phyloP scores from a whole-genome alignment of 176 grass and related monocot species.

The Aegilops speltoides region DNA sequence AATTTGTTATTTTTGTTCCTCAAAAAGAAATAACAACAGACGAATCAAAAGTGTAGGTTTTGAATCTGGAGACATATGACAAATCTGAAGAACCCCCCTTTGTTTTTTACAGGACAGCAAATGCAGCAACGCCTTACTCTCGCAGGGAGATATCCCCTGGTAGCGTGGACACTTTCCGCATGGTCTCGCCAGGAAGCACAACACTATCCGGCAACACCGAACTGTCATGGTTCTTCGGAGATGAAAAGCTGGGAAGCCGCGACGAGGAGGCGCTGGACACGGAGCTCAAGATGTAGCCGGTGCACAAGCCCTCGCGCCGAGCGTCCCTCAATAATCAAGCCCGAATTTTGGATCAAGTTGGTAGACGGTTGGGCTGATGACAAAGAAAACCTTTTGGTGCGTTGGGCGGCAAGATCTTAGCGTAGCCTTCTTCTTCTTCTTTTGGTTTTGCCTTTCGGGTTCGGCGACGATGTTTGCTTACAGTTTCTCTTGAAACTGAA shows the following conservation, averaged over 20 bases:
- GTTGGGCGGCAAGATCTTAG: conserved; percentile 17
- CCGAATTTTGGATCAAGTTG: conserved; percentile 8
- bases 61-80: neutral
- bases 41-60: neutral
- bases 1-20: neutral
- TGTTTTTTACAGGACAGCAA: conserved; percentile 37
- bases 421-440: conserved; percentile 1
- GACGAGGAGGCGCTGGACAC: conserved; percentile 33
- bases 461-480: neutral
- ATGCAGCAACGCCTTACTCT: conserved; percentile 31
- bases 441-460: neutral
- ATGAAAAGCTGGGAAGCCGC: neutral
- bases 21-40: too few relatives aligned
- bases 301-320: neutral
- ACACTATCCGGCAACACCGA: conserved; percentile 33
- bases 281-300: conserved; percentile 47
- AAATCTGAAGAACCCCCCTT: neutral
- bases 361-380: conserved; percentile 7
- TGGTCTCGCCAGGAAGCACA: conserved; percentile 23
- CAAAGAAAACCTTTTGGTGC: conserved; percentile 8
- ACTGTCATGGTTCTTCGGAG: conserved; percentile 9
- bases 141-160: conserved; percentile 28
- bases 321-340: neutral
- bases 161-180: conserved; percentile 17
- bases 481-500: conserved; percentile 17